Evolutionary conservation across 192 early-diverging fungal genomes (phyloP).

Genomic region (Umbelopsis sp.): DNA sequence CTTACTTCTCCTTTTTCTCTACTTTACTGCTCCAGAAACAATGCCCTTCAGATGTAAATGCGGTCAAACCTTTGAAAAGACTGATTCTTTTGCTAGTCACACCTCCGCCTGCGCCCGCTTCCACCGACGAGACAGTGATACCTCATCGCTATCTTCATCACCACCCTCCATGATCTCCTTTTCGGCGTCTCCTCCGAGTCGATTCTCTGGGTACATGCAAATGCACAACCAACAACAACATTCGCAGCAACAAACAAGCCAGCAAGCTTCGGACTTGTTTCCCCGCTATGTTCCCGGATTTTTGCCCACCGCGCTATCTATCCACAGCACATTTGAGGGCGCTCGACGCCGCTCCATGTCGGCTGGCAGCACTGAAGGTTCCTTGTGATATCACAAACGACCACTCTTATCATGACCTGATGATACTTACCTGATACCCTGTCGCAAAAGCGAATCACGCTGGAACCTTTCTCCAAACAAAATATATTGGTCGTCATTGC

Average conservation of each 20-base stretch:
- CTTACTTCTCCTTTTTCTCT: slow-evolving; percentile 5
- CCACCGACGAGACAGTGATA: slow-evolving; percentile 34
- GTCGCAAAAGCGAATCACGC: too few species aligned
- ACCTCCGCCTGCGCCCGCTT: slow-evolving; percentile 43
- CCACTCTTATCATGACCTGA: too few species aligned
- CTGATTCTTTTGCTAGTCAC: slow-evolving; percentile 42
- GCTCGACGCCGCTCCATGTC: slow-evolving; percentile 43
- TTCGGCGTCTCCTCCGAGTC: slow-evolving; percentile 23
- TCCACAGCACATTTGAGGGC: slow-evolving; percentile 43
- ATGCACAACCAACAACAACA: slow-evolving; percentile 1
- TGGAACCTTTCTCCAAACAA: too few species aligned
- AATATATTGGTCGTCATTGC: too few species aligned
- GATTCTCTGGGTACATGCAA: slow-evolving; percentile 23
- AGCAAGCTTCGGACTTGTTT: slow-evolving; percentile 22
- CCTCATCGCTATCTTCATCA: slow-evolving; percentile 23
- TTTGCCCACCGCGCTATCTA: slow-evolving; percentile 39
- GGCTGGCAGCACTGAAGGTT: slow-evolving; percentile 25
- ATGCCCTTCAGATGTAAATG: slow-evolving; percentile 51
- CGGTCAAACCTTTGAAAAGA: slow-evolving; percentile 47
- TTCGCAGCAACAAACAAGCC: neutral
- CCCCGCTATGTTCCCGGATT: slow-evolving; percentile 25
- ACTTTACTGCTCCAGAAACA: slow-evolving; percentile 18
- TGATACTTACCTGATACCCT: too few species aligned
- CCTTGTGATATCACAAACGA: neutral
- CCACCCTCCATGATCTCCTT: slow-evolving; percentile 18